Evolutionary conservation across 306 rosid species (phyloP).

Genomic region (Cucurbita pepo): DNA sequence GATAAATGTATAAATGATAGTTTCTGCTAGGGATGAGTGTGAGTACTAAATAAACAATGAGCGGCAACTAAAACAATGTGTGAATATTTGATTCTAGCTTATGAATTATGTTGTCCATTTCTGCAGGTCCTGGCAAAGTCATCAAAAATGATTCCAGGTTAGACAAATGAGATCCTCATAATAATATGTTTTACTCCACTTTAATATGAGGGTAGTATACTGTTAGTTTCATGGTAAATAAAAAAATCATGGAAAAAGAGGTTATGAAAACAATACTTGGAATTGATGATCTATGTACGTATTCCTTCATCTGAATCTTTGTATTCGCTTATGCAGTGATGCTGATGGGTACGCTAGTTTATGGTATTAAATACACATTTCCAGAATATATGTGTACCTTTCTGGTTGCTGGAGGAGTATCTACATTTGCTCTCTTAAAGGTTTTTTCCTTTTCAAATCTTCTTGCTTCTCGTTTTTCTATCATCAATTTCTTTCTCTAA

Average conservation of each 20-base stretch:
- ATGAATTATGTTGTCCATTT: conserved; percentile 1
- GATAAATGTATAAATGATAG: neutral
- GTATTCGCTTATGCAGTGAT: conserved; percentile 51
- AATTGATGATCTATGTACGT: neutral
- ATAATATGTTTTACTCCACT: neutral
- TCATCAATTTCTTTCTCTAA: neutral
- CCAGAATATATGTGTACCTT: conserved; percentile 74
- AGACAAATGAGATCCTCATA: conserved; percentile 7
- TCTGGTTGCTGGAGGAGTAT: conserved; percentile 98
- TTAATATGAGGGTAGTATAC: neutral
- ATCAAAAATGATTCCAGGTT: conserved; percentile 98
- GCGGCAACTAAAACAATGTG: neutral
- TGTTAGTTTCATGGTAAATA: neutral
- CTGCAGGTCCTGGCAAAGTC: conserved; percentile 95
- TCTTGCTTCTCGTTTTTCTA: neutral
- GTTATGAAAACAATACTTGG: neutral
- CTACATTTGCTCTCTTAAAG: conserved; percentile 83
- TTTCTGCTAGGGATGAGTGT: neutral
- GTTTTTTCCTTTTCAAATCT: conserved; percentile 15
- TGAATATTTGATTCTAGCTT: neutral
- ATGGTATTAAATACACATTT: conserved; percentile 56
- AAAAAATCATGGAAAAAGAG: neutral
- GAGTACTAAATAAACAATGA: neutral
- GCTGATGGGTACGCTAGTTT: conserved; percentile 88
- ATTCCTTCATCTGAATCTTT: neutral